Evolutionary conservation across 139 green algal genomes (phyloP).

Genomic region (Micromonas pusilla): DNA sequence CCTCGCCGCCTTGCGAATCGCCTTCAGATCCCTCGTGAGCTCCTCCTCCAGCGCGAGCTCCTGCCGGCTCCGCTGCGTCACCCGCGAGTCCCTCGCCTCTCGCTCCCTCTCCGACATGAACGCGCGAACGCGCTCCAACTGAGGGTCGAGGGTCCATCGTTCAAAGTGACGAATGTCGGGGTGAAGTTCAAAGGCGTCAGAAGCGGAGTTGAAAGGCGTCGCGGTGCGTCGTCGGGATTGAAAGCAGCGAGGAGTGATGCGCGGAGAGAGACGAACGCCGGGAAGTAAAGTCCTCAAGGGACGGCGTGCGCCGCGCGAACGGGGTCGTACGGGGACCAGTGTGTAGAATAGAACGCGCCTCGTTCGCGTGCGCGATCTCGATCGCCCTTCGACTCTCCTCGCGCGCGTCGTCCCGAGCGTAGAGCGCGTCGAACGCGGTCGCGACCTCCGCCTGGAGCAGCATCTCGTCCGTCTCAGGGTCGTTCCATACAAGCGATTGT

Average conservation of each 20-base stretch:
- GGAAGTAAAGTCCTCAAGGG: too few relatives aligned
- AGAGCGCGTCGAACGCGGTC: neutral
- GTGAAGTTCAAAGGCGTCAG: too few relatives aligned
- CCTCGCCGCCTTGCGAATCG: neutral
- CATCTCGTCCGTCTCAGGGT: neutral
- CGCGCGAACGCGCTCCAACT: neutral
- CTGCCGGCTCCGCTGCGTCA: neutral
- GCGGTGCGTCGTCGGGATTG: too few relatives aligned
- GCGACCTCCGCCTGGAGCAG: neutral
- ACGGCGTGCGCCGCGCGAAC: too few relatives aligned
- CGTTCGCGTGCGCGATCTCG: neutral
- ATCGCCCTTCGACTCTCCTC: neutral
- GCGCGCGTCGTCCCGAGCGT: neutral
- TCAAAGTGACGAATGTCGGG: too few relatives aligned
- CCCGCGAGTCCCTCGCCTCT: neutral
- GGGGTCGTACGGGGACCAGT: too few relatives aligned
- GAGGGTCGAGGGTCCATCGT: too few relatives aligned
- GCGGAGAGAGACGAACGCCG: too few relatives aligned
- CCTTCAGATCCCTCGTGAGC: neutral
- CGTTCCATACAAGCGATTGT: too few relatives aligned
- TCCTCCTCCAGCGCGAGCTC: neutral
- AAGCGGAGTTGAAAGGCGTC: too few relatives aligned
- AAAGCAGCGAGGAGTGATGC: too few relatives aligned
- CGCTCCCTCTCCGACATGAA: neutral
- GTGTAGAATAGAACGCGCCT: too few relatives aligned